Percentiles rank a stretch among this genome's conserved stretches.
Evolutionary conservation across 768 basidiomycete genomes (phyloP).

Genomic region (Panaeolus cyanescens): DNA sequence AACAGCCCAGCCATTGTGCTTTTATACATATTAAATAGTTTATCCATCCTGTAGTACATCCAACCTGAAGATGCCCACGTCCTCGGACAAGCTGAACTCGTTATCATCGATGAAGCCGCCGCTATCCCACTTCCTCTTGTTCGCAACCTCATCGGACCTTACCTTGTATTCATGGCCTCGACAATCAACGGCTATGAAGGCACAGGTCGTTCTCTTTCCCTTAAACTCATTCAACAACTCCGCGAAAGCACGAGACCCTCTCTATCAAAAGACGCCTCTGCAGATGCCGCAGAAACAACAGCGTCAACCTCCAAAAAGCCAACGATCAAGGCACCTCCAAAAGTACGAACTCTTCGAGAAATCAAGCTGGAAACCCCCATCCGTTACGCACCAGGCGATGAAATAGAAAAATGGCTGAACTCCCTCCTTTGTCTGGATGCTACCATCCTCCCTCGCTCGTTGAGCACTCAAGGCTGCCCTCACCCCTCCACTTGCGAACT

Average conservation of each 20-base stretch:
- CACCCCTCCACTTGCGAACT: slow-evolving; percentile 94
- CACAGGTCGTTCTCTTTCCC: slow-evolving; percentile 95
- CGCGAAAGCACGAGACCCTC: slow-evolving; percentile 88
- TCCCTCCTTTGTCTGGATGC: slow-evolving; percentile 89
- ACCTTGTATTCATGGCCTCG: slow-evolving; percentile 98
- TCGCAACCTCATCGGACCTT: slow-evolving; percentile 90
- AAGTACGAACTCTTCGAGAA: slow-evolving; percentile 82
- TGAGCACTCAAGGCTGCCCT: slow-evolving; percentile 72
- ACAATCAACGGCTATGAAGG: slow-evolving; percentile 99
- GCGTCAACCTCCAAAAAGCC: slow-evolving; percentile 55
- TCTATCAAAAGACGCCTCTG: slow-evolving; percentile 60
- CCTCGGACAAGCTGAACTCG: slow-evolving; percentile 94
- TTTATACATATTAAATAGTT: slow-evolving; percentile 1
- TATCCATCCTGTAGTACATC: slow-evolving; percentile 71
- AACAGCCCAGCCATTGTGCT: background rate
- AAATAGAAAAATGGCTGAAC: slow-evolving; percentile 95
- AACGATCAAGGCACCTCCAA: slow-evolving; percentile 53
- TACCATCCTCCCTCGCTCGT: slow-evolving; percentile 49
- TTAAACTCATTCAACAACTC: slow-evolving; percentile 96
- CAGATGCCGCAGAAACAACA: slow-evolving; percentile 38
- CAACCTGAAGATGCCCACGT: slow-evolving; percentile 98
- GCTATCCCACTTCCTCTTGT: slow-evolving; percentile 97
- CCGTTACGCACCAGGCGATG: slow-evolving; percentile 84
- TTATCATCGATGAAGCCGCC: slow-evolving; percentile 98
- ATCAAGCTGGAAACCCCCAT: slow-evolving; percentile 96